A percentile compares a stretch with the other conserved stretches of the same genome.
Evolutionary conservation across 768 basidiomycete genomes (phyloP).

Genomic region (Krasilnikovozyma curviuscula): DNA sequence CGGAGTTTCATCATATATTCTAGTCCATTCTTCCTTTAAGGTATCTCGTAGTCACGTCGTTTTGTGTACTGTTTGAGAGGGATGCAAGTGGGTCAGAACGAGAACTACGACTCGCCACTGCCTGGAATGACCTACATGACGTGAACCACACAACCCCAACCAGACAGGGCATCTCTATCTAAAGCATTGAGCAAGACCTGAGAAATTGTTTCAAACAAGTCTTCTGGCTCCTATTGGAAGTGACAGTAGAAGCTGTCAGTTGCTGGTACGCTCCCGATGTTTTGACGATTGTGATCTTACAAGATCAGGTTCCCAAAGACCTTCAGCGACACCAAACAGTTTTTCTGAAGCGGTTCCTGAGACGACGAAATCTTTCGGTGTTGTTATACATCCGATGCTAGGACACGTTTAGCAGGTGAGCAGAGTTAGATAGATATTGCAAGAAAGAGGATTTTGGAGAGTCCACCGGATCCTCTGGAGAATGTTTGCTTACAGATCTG

Average conservation of each 20-base stretch:
- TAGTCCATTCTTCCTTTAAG: constrained; percentile 85
- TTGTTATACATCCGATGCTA: constrained; percentile 29
- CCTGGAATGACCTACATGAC: constrained; percentile 56
- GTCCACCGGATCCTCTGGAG: background rate
- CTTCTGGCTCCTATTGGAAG: constrained; percentile 52
- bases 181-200: constrained; percentile 88
- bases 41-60: constrained; percentile 55
- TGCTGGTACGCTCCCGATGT: constrained; percentile 3
- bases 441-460: background rate
- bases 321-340: constrained; percentile 91
- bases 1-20: too few relatives aligned
- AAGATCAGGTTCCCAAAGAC: constrained; percentile 93
- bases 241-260: background rate
- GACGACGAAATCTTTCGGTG: constrained; percentile 66
- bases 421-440: background rate
- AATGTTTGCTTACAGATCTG: constrained; percentile 33
- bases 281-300: constrained; percentile 19
- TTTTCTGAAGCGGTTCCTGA: constrained; percentile 81
- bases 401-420: too few relatives aligned
- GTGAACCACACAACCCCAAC: constrained; percentile 91
- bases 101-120: background rate
- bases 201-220: constrained; percentile 93
- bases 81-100: background rate
- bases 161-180: constrained; percentile 88
- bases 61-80: constrained; percentile 31